Conservation (phyloP, 768 basidiomycete genomes). For the Leccinum fibrillosum region DNA sequence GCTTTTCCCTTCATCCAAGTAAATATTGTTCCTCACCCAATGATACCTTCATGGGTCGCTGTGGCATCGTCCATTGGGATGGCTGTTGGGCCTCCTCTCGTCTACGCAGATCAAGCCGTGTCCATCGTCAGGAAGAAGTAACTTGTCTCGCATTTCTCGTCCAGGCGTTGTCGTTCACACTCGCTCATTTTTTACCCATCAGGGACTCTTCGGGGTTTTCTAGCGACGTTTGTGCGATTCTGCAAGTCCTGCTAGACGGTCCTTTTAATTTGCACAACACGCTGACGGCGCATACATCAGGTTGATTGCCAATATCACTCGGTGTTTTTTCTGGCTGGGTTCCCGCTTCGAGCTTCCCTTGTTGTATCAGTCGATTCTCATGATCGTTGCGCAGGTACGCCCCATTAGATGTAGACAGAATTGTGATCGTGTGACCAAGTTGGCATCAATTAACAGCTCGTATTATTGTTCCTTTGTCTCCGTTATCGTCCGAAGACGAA, state of each 20-base stretch:
- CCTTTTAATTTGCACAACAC: neutral
- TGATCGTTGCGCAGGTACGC: slow-evolving; percentile 80
- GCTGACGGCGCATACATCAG: slow-evolving; percentile 34
- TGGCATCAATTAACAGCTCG: slow-evolving; percentile 47
- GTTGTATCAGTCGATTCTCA: slow-evolving; percentile 77
- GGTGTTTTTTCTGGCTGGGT: slow-evolving; percentile 91
- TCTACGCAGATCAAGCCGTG: slow-evolving; percentile 77
- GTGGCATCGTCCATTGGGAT: slow-evolving; percentile 70
- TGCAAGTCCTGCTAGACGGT: slow-evolving; percentile 41
- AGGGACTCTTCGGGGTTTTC: slow-evolving; percentile 88
- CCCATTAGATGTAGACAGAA: neutral
- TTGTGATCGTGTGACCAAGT: slow-evolving; percentile 21
- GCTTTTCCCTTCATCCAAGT: neutral
- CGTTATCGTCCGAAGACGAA: slow-evolving; percentile 59
- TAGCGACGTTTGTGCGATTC: slow-evolving; percentile 79
- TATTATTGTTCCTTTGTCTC: slow-evolving; percentile 79
- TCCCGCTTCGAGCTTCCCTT: slow-evolving; percentile 73
- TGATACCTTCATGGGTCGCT: slow-evolving; percentile 62
- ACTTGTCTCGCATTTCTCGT: slow-evolving; percentile 18
- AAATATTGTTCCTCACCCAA: slow-evolving; percentile 7
- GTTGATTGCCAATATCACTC: slow-evolving; percentile 78
- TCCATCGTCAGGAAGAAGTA: slow-evolving; percentile 81
- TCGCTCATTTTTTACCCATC: slow-evolving; percentile 2
- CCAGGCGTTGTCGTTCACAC: slow-evolving; percentile 2
- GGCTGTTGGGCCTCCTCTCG: slow-evolving; percentile 82